A percentile compares a stretch with the other conserved stretches of the same genome.
Conservation (phyloP, 257 asterid species). For the Nicotiana otophora region DNA sequence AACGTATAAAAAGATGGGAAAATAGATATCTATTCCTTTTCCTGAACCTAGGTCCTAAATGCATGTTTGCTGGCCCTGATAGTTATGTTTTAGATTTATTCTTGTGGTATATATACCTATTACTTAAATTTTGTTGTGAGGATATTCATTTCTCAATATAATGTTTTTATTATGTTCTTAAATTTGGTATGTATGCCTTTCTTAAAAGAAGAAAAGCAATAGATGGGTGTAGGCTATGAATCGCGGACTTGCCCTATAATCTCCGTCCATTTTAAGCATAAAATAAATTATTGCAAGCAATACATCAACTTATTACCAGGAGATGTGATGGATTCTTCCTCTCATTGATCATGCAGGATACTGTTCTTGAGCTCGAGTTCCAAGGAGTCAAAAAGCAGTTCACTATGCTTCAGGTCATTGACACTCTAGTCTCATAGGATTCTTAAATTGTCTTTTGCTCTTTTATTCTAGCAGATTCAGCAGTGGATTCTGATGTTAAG, state of each 20-base stretch:
- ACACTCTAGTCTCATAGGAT: neutral
- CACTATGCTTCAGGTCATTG: slow-evolving; percentile 92
- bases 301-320: neutral
- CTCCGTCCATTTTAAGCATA: neutral
- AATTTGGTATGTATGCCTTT: neutral
- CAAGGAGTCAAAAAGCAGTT: slow-evolving; percentile 87
- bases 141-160: neutral
- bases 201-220: neutral
- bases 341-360: slow-evolving; percentile 57
- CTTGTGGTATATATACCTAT: neutral
- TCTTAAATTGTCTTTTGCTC: neutral
- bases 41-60: neutral
- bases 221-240: neutral
- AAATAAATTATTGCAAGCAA: neutral
- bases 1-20: neutral
- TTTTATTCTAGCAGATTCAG: neutral
- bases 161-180: neutral
- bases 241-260: neutral
- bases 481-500: slow-evolving; percentile 1
- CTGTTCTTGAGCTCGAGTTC: slow-evolving; percentile 97
- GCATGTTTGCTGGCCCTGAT: neutral
- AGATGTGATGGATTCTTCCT: slow-evolving; percentile 10
- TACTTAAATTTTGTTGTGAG: neutral
- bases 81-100: neutral
- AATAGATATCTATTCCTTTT: neutral